Conservation (phyloP, 1,284 basidiomycete genomes). For the Papiliotrema terrestris region DNA sequence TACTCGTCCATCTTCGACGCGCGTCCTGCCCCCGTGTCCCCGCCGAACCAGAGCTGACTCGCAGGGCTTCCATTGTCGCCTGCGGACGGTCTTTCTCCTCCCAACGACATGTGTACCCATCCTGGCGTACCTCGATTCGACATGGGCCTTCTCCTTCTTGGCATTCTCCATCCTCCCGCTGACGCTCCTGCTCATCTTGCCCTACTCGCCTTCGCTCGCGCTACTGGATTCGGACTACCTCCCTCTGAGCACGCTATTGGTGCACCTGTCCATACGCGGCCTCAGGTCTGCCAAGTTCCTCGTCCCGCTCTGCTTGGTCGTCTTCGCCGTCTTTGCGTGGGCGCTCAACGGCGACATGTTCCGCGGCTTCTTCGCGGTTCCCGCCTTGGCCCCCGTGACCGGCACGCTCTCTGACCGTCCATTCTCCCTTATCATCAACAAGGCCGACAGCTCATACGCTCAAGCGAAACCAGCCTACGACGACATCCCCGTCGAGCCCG, state of each 20-base stretch:
- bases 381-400: neutral
- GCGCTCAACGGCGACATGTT: constrained; percentile 31
- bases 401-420: neutral
- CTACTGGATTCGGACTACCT: constrained; percentile 14
- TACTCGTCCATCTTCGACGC: constrained; percentile 1
- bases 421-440: too few relatives aligned
- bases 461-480: neutral
- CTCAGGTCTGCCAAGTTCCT: constrained; percentile 5
- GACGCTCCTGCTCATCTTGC: constrained; percentile 13
- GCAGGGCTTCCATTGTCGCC: neutral
- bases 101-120: constrained; percentile 9
- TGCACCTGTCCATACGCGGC: constrained; percentile 5
- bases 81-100: constrained; percentile 5
- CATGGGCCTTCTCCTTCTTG: constrained; percentile 12
- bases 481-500: constrained; percentile 11
- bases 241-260: constrained; percentile 18
- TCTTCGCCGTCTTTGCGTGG: constrained; percentile 21
- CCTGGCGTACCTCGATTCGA: constrained; percentile 4
- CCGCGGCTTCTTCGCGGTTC: constrained; percentile 12
- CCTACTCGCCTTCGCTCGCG: constrained; percentile 12
- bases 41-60: neutral
- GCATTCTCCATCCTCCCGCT: constrained; percentile 19
- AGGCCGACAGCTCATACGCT: too few relatives aligned
- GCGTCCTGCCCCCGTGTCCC: neutral
- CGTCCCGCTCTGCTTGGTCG: constrained; percentile 6